phyloP scores from a whole-genome alignment of 2,329 filamentous ascomycete genomes.

The Xylaria digitata region DNA sequence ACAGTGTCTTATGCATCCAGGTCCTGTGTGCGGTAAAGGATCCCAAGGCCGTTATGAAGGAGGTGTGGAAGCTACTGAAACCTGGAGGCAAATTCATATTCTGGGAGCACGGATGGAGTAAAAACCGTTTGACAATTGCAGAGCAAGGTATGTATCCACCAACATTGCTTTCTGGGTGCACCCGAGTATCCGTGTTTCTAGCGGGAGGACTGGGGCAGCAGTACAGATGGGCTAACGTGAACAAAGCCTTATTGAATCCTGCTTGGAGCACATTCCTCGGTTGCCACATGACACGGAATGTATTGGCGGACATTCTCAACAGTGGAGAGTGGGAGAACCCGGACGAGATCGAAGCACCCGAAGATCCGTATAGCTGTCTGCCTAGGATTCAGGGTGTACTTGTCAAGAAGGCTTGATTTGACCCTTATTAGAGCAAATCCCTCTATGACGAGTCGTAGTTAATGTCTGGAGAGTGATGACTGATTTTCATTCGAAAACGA shows the following conservation, averaged over 20 bases:
- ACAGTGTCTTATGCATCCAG: conserved; percentile 57
- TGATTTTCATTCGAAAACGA: too few species aligned
- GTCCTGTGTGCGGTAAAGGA: conserved; percentile 56
- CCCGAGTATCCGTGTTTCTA: too few species aligned
- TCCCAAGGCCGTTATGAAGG: conserved; percentile 44
- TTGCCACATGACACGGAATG: conserved; percentile 48
- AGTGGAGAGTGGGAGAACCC: conserved; percentile 51
- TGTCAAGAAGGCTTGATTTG: conserved; percentile 43
- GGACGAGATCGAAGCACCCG: conserved; percentile 45
- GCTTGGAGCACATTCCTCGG: conserved; percentile 50
- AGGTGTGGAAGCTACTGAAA: conserved; percentile 56
- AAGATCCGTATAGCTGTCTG: conserved; percentile 46
- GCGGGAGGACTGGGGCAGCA: neutral
- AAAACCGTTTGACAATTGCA: conserved; percentile 45
- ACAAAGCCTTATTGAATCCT: conserved; percentile 47
- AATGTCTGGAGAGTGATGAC: too few species aligned
- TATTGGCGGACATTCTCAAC: conserved; percentile 45
- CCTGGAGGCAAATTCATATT: conserved; percentile 60
- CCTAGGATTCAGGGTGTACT: conserved; percentile 51
- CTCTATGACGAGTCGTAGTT: too few species aligned
- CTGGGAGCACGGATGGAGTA: conserved; percentile 56
- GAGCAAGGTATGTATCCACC: conserved; percentile 47
- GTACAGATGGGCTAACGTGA: conserved; percentile 26
- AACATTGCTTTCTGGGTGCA: too few species aligned
- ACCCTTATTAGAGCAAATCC: too few species aligned